Evolutionary conservation across 202 grass and related monocot species (phyloP).

Genomic region (Hordeum pubiflorum): DNA sequence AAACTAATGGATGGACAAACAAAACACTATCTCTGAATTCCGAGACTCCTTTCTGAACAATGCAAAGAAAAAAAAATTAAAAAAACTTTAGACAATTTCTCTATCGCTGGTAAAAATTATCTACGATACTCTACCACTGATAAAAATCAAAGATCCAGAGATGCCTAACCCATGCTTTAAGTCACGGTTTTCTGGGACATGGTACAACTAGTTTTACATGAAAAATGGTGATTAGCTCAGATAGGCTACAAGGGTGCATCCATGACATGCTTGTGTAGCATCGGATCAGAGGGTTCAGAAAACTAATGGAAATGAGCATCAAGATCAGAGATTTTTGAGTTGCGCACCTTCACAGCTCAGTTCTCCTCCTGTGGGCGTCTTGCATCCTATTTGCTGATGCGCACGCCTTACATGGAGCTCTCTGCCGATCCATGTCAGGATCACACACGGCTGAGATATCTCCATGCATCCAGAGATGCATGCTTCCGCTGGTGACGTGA

Average conservation of each 20-base stretch:
- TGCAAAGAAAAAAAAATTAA: too few relatives aligned
- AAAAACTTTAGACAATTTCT: too few relatives aligned
- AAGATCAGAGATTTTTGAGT: slow-evolving; percentile 25
- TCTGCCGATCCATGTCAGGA: neutral
- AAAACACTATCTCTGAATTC: neutral
- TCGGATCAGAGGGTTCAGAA: neutral
- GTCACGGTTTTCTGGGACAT: too few relatives aligned
- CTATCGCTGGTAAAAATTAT: too few relatives aligned
- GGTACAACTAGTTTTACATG: too few relatives aligned
- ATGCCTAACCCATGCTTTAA: too few relatives aligned
- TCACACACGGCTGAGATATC: neutral
- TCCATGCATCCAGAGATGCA: neutral
- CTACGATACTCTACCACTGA: too few relatives aligned
- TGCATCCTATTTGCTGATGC: slow-evolving; percentile 27
- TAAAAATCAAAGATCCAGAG: too few relatives aligned
- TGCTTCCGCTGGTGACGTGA: neutral
- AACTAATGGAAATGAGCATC: neutral
- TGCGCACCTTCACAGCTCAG: slow-evolving; percentile 22
- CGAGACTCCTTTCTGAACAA: too few relatives aligned
- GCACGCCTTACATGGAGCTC: slow-evolving; percentile 21
- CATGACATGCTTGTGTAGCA: too few relatives aligned
- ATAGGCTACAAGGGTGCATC: too few relatives aligned
- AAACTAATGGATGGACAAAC: neutral
- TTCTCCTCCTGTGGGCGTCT: neutral
- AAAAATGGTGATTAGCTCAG: too few relatives aligned